Evolutionary conservation across 2,329 filamentous ascomycete genomes (phyloP).

Genomic region (Aspergillus felis): DNA sequence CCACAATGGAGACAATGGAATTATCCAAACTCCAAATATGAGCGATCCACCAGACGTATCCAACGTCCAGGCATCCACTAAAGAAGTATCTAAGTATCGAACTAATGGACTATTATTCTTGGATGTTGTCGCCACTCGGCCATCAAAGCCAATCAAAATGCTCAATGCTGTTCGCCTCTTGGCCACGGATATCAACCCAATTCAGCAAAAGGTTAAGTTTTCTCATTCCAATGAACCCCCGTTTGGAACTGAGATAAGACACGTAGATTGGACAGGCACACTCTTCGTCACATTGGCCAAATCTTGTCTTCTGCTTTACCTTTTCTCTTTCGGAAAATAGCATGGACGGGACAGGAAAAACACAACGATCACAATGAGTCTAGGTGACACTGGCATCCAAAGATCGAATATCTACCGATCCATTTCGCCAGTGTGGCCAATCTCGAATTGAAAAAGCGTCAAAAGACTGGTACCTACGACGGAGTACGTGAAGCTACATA

Average conservation of each 20-base stretch:
- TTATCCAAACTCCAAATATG: neutral
- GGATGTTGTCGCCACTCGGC: neutral
- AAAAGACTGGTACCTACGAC: neutral
- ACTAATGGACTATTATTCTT: no score
- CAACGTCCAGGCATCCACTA: no score
- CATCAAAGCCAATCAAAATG: neutral
- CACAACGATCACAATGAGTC: no score
- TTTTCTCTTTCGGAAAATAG: no score
- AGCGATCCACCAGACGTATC: no score
- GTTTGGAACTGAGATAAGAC: neutral
- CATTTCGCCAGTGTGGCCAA: neutral
- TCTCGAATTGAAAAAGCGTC: neutral
- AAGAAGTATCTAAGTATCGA: no score
- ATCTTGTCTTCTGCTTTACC: neutral
- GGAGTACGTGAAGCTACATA: neutral
- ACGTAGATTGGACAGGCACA: neutral
- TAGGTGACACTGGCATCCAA: no score
- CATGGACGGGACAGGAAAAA: no score
- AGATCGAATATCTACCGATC: no score
- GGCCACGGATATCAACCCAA: neutral
- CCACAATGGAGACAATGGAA: neutral
- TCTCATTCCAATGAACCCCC: neutral
- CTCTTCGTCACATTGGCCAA: neutral
- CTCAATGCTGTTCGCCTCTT: neutral
- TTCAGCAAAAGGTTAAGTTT: neutral